Base-by-base conservation (phyloP, 2,329 filamentous ascomycete species). In the Exophiala spinifera region DNA sequence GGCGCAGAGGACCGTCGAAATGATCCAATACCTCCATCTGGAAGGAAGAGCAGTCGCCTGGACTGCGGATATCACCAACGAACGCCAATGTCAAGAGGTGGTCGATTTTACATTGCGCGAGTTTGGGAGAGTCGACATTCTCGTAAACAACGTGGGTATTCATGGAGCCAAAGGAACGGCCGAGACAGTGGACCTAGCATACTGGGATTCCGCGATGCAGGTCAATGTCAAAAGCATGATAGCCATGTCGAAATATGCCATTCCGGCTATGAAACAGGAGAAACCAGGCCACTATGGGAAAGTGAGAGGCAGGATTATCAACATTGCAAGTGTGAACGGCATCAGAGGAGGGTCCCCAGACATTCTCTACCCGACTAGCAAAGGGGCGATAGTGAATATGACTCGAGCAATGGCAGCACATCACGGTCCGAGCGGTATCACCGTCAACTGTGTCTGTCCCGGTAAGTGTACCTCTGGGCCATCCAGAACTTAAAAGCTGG, bases 331-430 rank as follows among this genome's bases (percentile, higher is more conserved):
- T 7, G 67, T 73, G 6, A 66, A 64, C 36, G 70, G 70, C 1
- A 54, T 69, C 46, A 49, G 57, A 33, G 65, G 65, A 11, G 64
- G 67, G 3, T 66, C 63, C 39, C 65, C 65, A n/a, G n/a, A n/a
- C n/a, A n/a, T n/a, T n/a, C n/a, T n/a, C n/a, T n/a, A n/a, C n/a
- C n/a, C n/a, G n/a, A n/a, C n/a, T n/a, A n/a, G n/a, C n/a, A n/a
- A n/a, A n/a, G n/a, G n/a, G n/a, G n/a, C n/a, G n/a, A n/a, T n/a
- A n/a, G n/a, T n/a, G n/a, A n/a, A 79, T 20, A 79, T 80, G 76
- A 79, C 77, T 1, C 63, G 75, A 1, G 74, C 76, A 1, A 79
- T 80, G 77, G 77, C 77, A 1, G 74, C 75, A 1, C 73, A 79
- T 28, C 77, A 79, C 58, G 76, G 70, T 3, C 53, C 61, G 17